Evolutionary conservation across 169 alveolate species (phyloP).

Genomic region (Eimeria acervulina): DNA sequence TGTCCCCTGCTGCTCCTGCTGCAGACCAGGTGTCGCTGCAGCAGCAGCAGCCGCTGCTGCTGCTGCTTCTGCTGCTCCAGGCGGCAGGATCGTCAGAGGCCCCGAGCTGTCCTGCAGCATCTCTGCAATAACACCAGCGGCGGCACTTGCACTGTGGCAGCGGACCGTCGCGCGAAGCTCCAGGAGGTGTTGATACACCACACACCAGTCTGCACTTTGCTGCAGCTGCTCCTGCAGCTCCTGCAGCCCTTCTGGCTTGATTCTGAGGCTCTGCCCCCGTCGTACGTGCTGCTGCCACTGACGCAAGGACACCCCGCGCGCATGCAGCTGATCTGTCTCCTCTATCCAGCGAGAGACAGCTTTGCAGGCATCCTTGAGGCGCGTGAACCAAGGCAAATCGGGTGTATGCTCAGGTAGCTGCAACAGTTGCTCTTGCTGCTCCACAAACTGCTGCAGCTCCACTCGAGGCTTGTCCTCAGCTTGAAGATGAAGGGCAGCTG

Average conservation of each 20-base stretch:
- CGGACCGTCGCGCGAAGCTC: constrained; percentile 78
- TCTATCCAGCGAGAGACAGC: constrained; percentile 75
- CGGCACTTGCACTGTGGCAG: constrained; percentile 77
- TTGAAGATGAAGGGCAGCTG: constrained; percentile 64
- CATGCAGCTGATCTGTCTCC: constrained; percentile 66
- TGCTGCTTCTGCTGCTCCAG: constrained; percentile 61
- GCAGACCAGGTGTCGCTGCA: constrained; percentile 26
- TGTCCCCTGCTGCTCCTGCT: constrained; percentile 43
- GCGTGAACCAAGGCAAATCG: constrained; percentile 78
- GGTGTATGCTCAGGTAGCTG: constrained; percentile 82
- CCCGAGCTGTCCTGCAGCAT: constrained; percentile 71
- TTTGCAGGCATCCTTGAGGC: constrained; percentile 74
- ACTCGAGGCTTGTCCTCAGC: constrained; percentile 69
- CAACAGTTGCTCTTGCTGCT: constrained; percentile 80
- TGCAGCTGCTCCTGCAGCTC: constrained; percentile 81
- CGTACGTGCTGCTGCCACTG: constrained; percentile 83
- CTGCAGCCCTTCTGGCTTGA: constrained; percentile 74
- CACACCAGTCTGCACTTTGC: constrained; percentile 82
- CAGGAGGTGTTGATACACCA: constrained; percentile 73
- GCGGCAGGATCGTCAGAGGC: constrained; percentile 70
- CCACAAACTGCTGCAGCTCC: constrained; percentile 76
- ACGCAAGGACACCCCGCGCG: constrained; percentile 72
- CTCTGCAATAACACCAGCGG: constrained; percentile 68
- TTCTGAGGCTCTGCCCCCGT: constrained; percentile 66
- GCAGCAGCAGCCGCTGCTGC: constrained; percentile 54